These are phyloP conservation scores for Marchantia paleacea DNA, from an alignment of 225 moss, liverwort and hornwort genomes.

Conservation along the genomic window DNA sequence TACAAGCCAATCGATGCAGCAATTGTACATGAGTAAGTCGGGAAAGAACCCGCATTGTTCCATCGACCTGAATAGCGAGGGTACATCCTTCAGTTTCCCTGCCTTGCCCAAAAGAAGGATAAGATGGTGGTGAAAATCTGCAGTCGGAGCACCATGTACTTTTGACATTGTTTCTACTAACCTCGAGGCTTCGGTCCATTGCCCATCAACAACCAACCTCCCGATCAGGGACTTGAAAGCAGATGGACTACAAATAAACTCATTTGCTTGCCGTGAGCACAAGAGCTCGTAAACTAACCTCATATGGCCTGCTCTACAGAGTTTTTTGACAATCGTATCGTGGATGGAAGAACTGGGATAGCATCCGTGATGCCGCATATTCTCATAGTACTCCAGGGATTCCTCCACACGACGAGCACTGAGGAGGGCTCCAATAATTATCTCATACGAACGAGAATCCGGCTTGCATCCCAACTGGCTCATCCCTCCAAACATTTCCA, in stretches of 20 bases:
- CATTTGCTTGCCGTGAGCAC: slow-evolving; percentile 22
- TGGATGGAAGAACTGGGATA: slow-evolving; percentile 8
- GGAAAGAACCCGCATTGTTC: slow-evolving; percentile 27
- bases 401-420: slow-evolving; percentile 26
- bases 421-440: slow-evolving; percentile 29
- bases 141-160: slow-evolving; percentile 15
- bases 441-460: slow-evolving; percentile 19
- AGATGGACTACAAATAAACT: slow-evolving; percentile 18
- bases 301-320: slow-evolving; percentile 32
- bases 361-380: slow-evolving; percentile 19
- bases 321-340: slow-evolving; percentile 24
- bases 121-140: slow-evolving; percentile 30
- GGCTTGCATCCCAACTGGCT: slow-evolving; percentile 32
- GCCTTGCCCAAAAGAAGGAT: slow-evolving; percentile 25
- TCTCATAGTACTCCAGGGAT: slow-evolving; percentile 31
- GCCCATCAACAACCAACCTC: slow-evolving; percentile 20
- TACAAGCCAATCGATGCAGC: slow-evolving; percentile 36
- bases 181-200: slow-evolving; percentile 31
- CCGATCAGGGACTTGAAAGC: slow-evolving; percentile 28
- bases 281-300: slow-evolving; percentile 20
- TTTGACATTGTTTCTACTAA: slow-evolving; percentile 27
- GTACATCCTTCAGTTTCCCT: slow-evolving; percentile 27
- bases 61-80: slow-evolving; percentile 35
- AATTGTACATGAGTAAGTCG: slow-evolving; percentile 36
- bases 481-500: slow-evolving; percentile 58